Percentiles rank a stretch among this genome's conserved stretches.
Conservation (phyloP, 2,329 filamentous ascomycete genomes). For the Dothidotthia symphoricarpi region DNA sequence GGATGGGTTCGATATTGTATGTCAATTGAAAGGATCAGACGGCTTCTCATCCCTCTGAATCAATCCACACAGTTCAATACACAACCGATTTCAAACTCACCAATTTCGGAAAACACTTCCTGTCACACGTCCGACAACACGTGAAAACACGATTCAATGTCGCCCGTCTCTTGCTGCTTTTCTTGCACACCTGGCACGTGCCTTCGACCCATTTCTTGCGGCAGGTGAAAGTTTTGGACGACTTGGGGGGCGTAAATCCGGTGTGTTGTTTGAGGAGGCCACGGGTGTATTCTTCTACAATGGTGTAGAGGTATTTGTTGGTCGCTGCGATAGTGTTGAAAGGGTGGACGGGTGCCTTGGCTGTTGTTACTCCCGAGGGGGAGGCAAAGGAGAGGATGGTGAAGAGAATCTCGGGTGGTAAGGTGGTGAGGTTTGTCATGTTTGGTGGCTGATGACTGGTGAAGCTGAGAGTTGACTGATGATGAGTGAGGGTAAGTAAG, state of each 20-base stretch:
- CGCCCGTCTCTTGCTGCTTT: conserved; percentile 22
- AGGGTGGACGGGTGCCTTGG: conserved; percentile 8
- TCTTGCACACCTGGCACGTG: conserved; percentile 31
- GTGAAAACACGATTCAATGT: conserved; percentile 23
- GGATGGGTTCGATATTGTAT: no score
- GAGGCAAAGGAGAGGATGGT: conserved; percentile 24
- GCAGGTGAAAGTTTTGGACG: conserved; percentile 14
- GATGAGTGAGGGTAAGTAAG: no score
- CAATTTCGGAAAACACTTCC: conserved; percentile 27
- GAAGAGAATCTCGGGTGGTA: conserved; percentile 33
- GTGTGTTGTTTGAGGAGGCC: conserved; percentile 24
- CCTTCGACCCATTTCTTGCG: conserved; percentile 27
- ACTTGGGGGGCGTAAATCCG: conserved; percentile 17
- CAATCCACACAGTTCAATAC: no score
- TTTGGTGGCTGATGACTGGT: no score
- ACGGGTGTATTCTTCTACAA: conserved; percentile 34
- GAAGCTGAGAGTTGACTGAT: no score
- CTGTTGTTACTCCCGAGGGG: conserved; percentile 8
- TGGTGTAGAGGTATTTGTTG: conserved; percentile 21
- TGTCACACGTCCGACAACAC: conserved; percentile 32
- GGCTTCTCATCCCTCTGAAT: no score
- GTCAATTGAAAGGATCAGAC: no score
- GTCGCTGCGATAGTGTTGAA: conserved; percentile 27
- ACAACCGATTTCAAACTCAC: conserved; percentile 13
- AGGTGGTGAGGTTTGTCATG: conserved; percentile 18